phyloP scores from a whole-genome alignment of 805 yeast species.

The Suhomyces sp. region DNA sequence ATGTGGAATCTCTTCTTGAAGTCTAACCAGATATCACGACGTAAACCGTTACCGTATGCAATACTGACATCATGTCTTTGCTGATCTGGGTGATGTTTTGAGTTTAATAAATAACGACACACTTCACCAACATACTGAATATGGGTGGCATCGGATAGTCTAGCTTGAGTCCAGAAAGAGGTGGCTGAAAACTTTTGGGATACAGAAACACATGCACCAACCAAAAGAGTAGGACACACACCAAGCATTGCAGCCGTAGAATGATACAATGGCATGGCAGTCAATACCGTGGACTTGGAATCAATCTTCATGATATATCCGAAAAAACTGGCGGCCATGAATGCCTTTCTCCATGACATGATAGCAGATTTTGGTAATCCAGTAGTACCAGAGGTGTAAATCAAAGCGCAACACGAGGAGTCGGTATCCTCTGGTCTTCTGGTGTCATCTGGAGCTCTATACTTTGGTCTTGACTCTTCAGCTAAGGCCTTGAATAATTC shows the following conservation, averaged over 20 bases:
- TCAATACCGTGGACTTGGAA: conserved; percentile 60
- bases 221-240: conserved; percentile 60
- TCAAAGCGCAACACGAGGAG: conserved; percentile 65
- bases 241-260: conserved; percentile 92
- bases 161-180: conserved; percentile 88
- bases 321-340: conserved; percentile 67
- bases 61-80: conserved; percentile 55
- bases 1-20: conserved; percentile 78
- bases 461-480: conserved; percentile 43
- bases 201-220: conserved; percentile 75
- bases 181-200: conserved; percentile 81
- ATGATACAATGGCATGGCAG: conserved; percentile 95
- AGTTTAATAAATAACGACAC: conserved; percentile 76
- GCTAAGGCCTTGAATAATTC: conserved; percentile 43
- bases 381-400: conserved; percentile 92
- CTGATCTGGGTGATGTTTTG: conserved; percentile 68
- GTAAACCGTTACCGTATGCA: conserved; percentile 89
- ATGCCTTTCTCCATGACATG: conserved; percentile 86
- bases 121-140: conserved; percentile 95
- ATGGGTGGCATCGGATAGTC: conserved; percentile 67
- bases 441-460: conserved; percentile 54
- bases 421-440: conserved; percentile 61
- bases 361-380: conserved; percentile 94
- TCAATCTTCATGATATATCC: conserved; percentile 65
- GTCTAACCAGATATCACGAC: conserved; percentile 83